phyloP scores from a whole-genome alignment of 306 rosid genomes.

The apple (Malus domestica) region DNA sequence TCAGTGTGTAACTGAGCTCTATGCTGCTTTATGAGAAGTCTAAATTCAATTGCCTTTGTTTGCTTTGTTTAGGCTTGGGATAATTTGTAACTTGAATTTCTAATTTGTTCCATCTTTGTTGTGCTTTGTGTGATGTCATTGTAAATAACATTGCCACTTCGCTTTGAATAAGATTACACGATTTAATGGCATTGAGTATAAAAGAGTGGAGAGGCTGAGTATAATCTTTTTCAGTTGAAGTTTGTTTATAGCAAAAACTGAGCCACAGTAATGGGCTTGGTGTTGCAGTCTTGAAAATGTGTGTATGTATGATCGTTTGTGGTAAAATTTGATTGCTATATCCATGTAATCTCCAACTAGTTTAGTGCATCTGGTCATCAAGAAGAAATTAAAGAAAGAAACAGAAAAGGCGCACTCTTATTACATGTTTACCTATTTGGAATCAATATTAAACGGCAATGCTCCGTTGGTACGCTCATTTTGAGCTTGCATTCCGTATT shows the following conservation, averaged over 20 bases:
- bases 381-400: neutral
- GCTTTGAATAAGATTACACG: conserved; percentile 21
- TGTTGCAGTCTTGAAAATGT: too few relatives aligned
- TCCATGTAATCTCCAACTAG: neutral
- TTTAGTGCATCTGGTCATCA: neutral
- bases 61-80: conserved; percentile 20
- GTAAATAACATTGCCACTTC: conserved; percentile 29
- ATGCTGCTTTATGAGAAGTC: neutral
- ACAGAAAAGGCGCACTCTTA: neutral
- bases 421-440: neutral
- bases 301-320: neutral
- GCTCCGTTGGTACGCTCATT: neutral
- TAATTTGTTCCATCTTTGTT: neutral
- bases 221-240: conserved; percentile 11
- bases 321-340: neutral
- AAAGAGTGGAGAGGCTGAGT: conserved; percentile 17
- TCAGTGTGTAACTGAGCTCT: conserved; percentile 6
- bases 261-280: neutral
- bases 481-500: neutral
- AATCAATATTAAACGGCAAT: neutral
- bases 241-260: neutral
- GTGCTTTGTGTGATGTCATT: conserved; percentile 15
- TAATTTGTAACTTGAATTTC: neutral
- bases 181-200: conserved; percentile 26
- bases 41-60: conserved; percentile 1